Conservation (phyloP, 257 asterid species). For the Orobanche coerulescens region DNA sequence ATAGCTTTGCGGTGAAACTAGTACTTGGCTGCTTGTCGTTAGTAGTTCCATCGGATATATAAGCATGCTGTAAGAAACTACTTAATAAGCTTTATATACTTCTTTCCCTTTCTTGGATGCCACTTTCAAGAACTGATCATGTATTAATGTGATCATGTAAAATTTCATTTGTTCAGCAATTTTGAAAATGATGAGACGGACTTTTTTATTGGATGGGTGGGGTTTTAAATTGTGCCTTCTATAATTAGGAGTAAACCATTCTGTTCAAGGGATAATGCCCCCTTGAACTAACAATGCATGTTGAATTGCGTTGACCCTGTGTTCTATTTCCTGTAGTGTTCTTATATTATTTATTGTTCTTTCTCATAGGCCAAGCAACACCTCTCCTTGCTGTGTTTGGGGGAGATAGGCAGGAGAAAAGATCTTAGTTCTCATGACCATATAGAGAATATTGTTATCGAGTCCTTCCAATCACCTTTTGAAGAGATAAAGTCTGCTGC, state of each 20-base stretch:
- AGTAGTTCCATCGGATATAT: conserved; percentile 1
- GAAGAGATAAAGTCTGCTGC: conserved; percentile 99
- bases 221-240: conserved; percentile 10
- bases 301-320: not conserved
- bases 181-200: conserved; percentile 1
- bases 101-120: not conserved
- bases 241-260: not conserved
- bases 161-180: not conserved
- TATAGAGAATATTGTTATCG: conserved; percentile 81
- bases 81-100: not conserved
- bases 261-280: not conserved
- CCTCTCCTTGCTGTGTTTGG: conserved; percentile 89
- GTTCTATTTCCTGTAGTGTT: conserved; percentile 5
- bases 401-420: conserved; percentile 98
- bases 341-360: conserved; percentile 11
- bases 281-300: not conserved
- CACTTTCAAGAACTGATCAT: conserved; percentile 3
- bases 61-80: not conserved
- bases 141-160: not conserved
- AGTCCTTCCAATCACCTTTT: conserved; percentile 93
- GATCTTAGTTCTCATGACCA: conserved; percentile 85
- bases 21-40: conserved; percentile 1
- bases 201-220: too few relatives aligned
- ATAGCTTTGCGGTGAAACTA: not conserved
- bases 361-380: conserved; percentile 77